phyloP scores from a whole-genome alignment of 768 basidiomycete genomes.

The Ramaria sp. region DNA sequence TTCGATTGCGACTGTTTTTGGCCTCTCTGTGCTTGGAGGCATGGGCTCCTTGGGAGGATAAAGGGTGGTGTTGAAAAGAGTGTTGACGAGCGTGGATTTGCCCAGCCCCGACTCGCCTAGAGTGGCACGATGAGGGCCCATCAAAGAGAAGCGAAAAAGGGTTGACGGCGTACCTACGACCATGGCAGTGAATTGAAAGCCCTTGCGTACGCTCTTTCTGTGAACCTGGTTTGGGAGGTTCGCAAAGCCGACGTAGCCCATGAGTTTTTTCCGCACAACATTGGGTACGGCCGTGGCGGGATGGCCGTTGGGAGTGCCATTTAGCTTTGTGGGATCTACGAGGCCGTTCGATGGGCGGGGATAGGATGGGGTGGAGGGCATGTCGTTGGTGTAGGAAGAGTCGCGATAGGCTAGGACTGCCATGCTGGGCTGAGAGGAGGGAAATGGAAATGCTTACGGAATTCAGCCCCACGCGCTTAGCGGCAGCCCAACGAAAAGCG shows the following conservation, averaged over 20 bases:
- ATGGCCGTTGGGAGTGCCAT: neutral
- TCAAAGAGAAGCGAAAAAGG: constrained; percentile 13
- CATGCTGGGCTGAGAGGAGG: neutral
- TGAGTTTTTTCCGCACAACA: constrained; percentile 79
- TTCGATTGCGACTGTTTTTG: constrained; percentile 95
- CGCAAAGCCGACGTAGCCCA: constrained; percentile 93
- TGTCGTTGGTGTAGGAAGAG: neutral
- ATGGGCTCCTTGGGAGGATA: constrained; percentile 83
- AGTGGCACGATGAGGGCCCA: too few species aligned
- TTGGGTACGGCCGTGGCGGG: constrained; percentile 13
- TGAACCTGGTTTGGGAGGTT: constrained; percentile 99
- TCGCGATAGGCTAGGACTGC: neutral
- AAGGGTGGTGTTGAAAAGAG: constrained; percentile 93
- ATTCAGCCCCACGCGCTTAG: neutral
- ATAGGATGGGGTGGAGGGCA: neutral
- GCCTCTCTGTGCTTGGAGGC: constrained; percentile 74
- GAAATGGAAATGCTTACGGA: neutral
- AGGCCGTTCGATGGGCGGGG: neutral
- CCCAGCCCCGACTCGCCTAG: constrained; percentile 95
- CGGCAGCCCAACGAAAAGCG: neutral
- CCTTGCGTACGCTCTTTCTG: constrained; percentile 94
- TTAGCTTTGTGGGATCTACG: too few species aligned
- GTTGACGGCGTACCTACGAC: constrained; percentile 76
- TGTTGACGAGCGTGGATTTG: constrained; percentile 98
- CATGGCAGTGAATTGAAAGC: constrained; percentile 98